Conservation (phyloP, 352 stramenopile species). For the Globisporangium splendens region DNA sequence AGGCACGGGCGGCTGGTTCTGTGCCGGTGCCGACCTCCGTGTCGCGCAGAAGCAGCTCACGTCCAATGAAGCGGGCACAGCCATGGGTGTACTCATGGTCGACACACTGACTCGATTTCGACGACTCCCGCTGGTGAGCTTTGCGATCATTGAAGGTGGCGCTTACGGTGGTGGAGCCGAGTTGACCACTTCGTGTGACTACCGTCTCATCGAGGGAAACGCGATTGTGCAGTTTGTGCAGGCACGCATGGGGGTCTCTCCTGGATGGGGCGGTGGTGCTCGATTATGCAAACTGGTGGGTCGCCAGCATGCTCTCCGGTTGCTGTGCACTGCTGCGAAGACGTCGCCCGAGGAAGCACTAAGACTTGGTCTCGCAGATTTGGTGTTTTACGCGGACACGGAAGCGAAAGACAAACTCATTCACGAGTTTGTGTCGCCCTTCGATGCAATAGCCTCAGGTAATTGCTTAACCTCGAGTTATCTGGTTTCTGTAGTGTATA, state of each 20-base stretch:
- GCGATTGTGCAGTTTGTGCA: slow-evolving; percentile 86
- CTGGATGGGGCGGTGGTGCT: slow-evolving; percentile 78
- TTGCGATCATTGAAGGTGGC: slow-evolving; percentile 74
- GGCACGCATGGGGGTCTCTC: slow-evolving; percentile 75
- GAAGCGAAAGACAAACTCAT: slow-evolving; percentile 26
- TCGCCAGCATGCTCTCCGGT: slow-evolving; percentile 54
- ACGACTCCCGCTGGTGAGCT: slow-evolving; percentile 73
- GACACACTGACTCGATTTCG: slow-evolving; percentile 68
- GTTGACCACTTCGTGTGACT: slow-evolving; percentile 80
- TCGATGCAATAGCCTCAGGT: slow-evolving; percentile 55
- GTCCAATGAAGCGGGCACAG: slow-evolving; percentile 52
- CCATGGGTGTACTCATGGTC: slow-evolving; percentile 75
- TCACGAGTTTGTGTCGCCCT: slow-evolving; percentile 50
- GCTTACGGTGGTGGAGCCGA: slow-evolving; percentile 85
- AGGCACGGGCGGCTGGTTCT: slow-evolving; percentile 74
- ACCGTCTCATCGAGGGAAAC: slow-evolving; percentile 54
- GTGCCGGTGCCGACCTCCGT: slow-evolving; percentile 74
- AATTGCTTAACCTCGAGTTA: neutral
- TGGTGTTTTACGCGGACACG: slow-evolving; percentile 35
- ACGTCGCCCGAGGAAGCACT: slow-evolving; percentile 40
- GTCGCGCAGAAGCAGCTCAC: slow-evolving; percentile 77
- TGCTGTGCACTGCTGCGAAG: slow-evolving; percentile 72
- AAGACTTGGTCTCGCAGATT: slow-evolving; percentile 66
- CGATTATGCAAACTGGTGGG: slow-evolving; percentile 79
- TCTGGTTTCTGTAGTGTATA: neutral